Conservation (phyloP, 345 rosid genomes). For the Mangifera indica region DNA sequence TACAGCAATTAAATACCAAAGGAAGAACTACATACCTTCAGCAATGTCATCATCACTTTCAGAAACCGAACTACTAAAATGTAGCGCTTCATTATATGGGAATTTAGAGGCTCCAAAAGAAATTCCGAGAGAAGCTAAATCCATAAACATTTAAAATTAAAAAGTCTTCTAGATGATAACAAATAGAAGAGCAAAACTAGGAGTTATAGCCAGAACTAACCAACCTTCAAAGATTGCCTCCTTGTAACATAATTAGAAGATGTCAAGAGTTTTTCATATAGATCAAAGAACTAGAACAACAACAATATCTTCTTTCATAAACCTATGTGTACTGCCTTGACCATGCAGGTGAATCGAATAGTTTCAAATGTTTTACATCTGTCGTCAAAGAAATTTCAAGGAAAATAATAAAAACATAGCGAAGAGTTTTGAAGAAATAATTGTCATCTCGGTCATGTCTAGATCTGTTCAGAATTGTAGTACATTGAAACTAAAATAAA, state of each 20-base stretch:
- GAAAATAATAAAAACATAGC: too few relatives aligned
- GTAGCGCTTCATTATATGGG: constrained; percentile 88
- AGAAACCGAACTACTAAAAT: constrained; percentile 80
- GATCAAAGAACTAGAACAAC: constrained; percentile 81
- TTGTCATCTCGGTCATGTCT: too few relatives aligned
- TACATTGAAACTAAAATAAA: constrained; percentile 11
- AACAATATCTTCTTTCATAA: constrained; percentile 3
- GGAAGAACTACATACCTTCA: constrained; percentile 51
- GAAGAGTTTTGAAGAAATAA: too few relatives aligned
- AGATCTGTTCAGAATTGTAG: too few relatives aligned
- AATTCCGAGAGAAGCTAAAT: constrained; percentile 88
- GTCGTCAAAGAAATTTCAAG: background rate
- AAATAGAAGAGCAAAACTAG: constrained; percentile 6
- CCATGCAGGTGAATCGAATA: background rate
- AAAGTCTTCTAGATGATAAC: constrained; percentile 11
- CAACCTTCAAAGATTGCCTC: constrained; percentile 97
- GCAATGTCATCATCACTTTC: constrained; percentile 89
- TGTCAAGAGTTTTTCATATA: constrained; percentile 77
- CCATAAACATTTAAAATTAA: constrained; percentile 22
- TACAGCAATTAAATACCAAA: background rate
- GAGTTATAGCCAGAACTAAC: constrained; percentile 39
- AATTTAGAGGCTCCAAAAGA: constrained; percentile 82
- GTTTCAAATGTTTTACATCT: background rate
- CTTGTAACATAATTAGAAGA: constrained; percentile 94
- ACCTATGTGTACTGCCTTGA: background rate